Percentiles rank a stretch among this genome's conserved stretches.
Conservation (phyloP, 1,139 yeast species). For the Yamadazyma epiphylla region DNA sequence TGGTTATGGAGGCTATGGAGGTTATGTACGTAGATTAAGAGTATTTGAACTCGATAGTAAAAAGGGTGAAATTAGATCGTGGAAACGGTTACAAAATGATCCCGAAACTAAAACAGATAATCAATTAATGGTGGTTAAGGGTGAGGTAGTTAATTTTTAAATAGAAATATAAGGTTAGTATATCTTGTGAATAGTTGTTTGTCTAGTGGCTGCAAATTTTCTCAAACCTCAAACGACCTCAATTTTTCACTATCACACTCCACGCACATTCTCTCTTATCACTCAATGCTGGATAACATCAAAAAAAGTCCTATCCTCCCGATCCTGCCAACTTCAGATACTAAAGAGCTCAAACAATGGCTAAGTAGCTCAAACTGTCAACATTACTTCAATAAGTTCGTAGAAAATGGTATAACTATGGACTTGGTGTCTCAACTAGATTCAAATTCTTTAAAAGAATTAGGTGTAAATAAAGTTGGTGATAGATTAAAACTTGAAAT, state of each 20-base stretch:
- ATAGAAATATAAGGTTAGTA: too few relatives aligned
- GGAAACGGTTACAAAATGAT: conserved; percentile 65
- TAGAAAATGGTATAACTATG: conserved; percentile 52
- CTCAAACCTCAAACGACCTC: too few relatives aligned
- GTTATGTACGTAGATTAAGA: conserved; percentile 72
- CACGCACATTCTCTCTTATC: too few relatives aligned
- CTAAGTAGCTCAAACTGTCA: conserved; percentile 32
- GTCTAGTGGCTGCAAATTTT: too few relatives aligned
- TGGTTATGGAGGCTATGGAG: conserved; percentile 90
- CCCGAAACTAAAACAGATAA: conserved; percentile 52
- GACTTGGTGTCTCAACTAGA: conserved; percentile 66
- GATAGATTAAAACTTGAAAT: conserved; percentile 69
- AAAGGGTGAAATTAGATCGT: conserved; percentile 53
- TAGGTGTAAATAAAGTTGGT: conserved; percentile 78
- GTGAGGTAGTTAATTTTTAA: conserved; percentile 27
- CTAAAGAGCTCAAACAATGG: conserved; percentile 34
- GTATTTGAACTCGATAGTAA: conserved; percentile 61
- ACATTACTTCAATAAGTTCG: conserved; percentile 31
- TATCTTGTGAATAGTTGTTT: too few relatives aligned
- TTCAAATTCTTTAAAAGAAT: conserved; percentile 60
- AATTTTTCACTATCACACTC: too few relatives aligned
- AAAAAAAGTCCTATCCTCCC: conserved; percentile 3
- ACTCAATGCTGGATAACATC: conserved; percentile 1
- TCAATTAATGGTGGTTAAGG: conserved; percentile 53
- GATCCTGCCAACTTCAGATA: conserved; percentile 7